These are phyloP conservation scores for Ramaria sp. DNA, from an alignment of 768 basidiomycete genomes.

Conservation along the genomic window DNA sequence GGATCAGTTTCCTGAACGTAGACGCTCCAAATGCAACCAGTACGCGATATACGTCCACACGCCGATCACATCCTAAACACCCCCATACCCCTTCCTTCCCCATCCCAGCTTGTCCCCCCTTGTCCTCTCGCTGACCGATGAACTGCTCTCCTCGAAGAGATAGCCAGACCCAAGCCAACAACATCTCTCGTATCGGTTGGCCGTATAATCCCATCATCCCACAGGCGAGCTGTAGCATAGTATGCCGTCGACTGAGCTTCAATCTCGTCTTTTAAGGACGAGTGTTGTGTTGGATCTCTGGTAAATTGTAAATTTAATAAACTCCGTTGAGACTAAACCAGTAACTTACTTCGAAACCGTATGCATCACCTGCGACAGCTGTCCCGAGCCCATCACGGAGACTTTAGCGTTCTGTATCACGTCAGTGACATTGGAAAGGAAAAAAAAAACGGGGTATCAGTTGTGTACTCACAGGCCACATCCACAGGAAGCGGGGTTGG, in stretches of 20 bases:
- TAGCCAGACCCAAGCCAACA: constrained; percentile 75
- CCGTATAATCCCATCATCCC: constrained; percentile 88
- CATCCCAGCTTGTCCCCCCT: constrained; percentile 23
- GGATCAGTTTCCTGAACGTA: too few relatives aligned
- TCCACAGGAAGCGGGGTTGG: constrained; percentile 91
- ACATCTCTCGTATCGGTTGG: constrained; percentile 85
- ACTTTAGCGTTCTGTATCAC: constrained; percentile 70
- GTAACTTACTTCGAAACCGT: constrained; percentile 64
- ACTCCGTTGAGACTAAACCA: not conserved
- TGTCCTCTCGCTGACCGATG: not conserved
- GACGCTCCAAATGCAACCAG: too few relatives aligned
- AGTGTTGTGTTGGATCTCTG: constrained; percentile 74
- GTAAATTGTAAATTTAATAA: not conserved
- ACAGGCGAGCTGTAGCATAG: constrained; percentile 86
- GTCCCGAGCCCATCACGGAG: constrained; percentile 91
- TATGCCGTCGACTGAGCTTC: constrained; percentile 80
- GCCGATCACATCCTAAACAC: constrained; percentile 72
- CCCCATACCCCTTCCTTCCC: constrained; percentile 59
- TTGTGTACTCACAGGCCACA: constrained; percentile 95
- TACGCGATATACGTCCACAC: not conserved
- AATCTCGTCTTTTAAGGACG: constrained; percentile 66
- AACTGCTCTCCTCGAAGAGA: constrained; percentile 35
- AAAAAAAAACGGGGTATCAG: too few relatives aligned
- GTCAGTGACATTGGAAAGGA: not conserved
- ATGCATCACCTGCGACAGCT: constrained; percentile 89